Evolutionary conservation across 257 asterid genomes (phyloP), one percentile per base, ranked within the genome.

Genomic region (Nyctanthes arbortristis): DNA sequence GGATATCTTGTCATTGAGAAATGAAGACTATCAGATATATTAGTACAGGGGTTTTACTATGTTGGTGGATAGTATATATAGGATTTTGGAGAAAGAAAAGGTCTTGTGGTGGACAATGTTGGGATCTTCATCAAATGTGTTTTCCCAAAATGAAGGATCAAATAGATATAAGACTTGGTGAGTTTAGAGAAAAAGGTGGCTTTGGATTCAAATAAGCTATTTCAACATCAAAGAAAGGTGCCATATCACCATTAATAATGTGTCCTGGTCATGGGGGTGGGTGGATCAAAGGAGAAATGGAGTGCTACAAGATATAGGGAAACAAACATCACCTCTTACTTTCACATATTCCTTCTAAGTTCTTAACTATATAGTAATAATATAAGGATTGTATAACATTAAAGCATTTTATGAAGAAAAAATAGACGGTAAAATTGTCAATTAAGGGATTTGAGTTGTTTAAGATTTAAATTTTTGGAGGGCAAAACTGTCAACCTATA

Each of bases 161-260:
- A 31, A 54, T 18, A 40, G 16, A 4, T 16, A 45, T 25, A 30
- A 56, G 7, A n/a, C 56, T 57, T 55, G 30, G 39, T 12, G 22
- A 30, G 28, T 25, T 34, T 37, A 33, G 47, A 55, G 61, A 9
- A 61, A 36, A 30, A 65, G 3, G 16, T 35, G 62, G 64, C 47
- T 60, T 31, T 47, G 39, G 29, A 65, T 22, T 49, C 7, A 28
- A 45, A 65, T 47, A 35, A 56, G 61, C 47, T 5, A 64, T 29
- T 31, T 69, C 60, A 52, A 52, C 34, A 40, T 58, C 70, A 33
- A 20, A 10, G 61, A 32, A 73, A 30, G 58, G 64, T 78, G 75
- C 36, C 6, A 31, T 22, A 34, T 64, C 36, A 62, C 14, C 66
- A 16, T 59, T 55, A n/a, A n/a, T n/a, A n/a, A n/a, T n/a, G 25